Conservation (phyloP, 2,329 filamentous ascomycete species). For the Claviceps sp. region DNA sequence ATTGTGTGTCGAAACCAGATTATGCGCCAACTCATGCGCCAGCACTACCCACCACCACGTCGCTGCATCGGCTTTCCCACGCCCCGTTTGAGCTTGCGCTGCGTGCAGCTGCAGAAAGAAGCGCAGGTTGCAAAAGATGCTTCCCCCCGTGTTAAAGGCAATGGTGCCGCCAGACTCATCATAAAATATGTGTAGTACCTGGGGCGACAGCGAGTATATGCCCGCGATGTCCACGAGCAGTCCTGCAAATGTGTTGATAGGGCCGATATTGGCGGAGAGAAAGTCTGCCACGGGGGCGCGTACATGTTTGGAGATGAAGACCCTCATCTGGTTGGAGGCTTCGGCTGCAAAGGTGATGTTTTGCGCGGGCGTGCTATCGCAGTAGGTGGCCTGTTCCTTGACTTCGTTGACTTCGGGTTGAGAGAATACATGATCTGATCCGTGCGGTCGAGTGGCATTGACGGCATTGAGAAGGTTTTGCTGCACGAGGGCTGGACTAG, state of each 20-base stretch:
- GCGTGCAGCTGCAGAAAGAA: slow-evolving; percentile 75
- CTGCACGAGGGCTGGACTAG: slow-evolving; percentile 46
- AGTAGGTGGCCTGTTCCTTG: slow-evolving; percentile 75
- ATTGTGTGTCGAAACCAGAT: slow-evolving; percentile 68
- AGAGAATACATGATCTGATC: slow-evolving; percentile 59
- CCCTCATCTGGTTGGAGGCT: slow-evolving; percentile 56
- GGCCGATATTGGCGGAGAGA: slow-evolving; percentile 42
- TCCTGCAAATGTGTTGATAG: slow-evolving; percentile 55
- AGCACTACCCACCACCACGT: slow-evolving; percentile 94
- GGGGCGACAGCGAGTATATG: slow-evolving; percentile 58
- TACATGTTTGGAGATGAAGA: slow-evolving; percentile 53
- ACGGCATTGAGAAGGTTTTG: slow-evolving; percentile 68
- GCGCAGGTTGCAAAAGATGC: slow-evolving; percentile 85
- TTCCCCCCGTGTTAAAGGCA: slow-evolving; percentile 79
- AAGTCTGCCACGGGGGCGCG: slow-evolving; percentile 36
- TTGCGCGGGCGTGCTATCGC: slow-evolving; percentile 61
- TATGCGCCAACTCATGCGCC: slow-evolving; percentile 92
- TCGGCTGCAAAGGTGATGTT: slow-evolving; percentile 61
- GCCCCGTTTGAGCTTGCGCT: slow-evolving; percentile 24
- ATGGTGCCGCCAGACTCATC: slow-evolving; percentile 70
- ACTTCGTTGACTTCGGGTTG: slow-evolving; percentile 59
- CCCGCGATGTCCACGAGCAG: slow-evolving; percentile 56
- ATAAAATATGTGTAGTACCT: slow-evolving; percentile 74
- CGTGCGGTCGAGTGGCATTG: slow-evolving; percentile 62
- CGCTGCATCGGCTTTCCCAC: slow-evolving; percentile 50